Conservation (phyloP, 2,329 filamentous ascomycete species). For the Emericellopsis cladophorae region DNA sequence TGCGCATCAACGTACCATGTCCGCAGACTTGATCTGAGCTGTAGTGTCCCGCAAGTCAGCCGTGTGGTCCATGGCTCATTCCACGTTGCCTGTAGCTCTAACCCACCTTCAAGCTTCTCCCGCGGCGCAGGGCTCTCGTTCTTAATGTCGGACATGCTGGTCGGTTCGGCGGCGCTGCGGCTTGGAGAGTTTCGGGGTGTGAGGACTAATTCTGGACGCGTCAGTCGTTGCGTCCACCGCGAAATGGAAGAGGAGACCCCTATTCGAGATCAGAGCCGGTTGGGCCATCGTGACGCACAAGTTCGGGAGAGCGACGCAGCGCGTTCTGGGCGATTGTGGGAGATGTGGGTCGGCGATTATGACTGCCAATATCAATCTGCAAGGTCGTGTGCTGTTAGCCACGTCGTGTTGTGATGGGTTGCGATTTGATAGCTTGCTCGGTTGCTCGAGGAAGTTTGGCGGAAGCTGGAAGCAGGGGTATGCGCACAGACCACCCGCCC, state of each 20-base stretch:
- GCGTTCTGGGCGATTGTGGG: no score
- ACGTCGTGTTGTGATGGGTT: no score
- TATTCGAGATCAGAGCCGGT: no score
- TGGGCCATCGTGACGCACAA: no score
- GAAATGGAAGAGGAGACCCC: no score
- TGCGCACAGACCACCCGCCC: no score
- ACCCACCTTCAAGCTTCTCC: constrained; percentile 66
- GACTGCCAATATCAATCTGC: no score
- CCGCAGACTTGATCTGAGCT: constrained; percentile 96
- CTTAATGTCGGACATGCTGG: constrained; percentile 25
- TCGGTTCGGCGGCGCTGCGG: no score
- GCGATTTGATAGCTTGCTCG: not conserved
- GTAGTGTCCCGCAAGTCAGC: constrained; percentile 5
- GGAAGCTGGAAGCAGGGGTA: not conserved
- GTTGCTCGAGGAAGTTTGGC: not conserved
- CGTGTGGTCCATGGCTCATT: not conserved
- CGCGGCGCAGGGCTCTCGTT: constrained; percentile 36
- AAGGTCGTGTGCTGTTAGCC: no score
- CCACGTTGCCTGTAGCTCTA: not conserved
- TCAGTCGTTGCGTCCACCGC: no score
- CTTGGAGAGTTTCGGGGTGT: not conserved
- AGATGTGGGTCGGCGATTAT: no score
- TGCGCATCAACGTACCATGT: constrained; percentile 63
- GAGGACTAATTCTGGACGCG: not conserved
- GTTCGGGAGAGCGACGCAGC: no score